phyloP scores from a whole-genome alignment of 1,284 basidiomycete species.

The Ceratobasidium sp. region DNA sequence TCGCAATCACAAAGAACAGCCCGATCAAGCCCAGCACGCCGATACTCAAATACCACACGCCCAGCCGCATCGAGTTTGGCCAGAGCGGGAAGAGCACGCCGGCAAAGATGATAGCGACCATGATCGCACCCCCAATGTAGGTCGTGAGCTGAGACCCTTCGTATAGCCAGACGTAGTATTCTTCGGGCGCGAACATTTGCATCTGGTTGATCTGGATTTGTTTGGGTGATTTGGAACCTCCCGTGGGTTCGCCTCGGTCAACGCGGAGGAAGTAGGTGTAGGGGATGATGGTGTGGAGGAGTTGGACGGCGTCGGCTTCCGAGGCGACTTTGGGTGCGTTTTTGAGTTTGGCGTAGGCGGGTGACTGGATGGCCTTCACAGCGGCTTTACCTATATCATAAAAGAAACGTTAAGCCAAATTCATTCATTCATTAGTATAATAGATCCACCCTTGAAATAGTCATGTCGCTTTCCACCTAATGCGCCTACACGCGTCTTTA shows the following conservation, averaged over 20 bases:
- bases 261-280: constrained; percentile 92
- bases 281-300: constrained; percentile 82
- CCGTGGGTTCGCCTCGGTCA: constrained; percentile 79
- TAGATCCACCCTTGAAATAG: constrained; percentile 99
- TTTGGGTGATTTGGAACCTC: constrained; percentile 80
- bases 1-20: constrained; percentile 91
- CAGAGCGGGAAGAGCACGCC: constrained; percentile 99
- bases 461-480: constrained; percentile 95
- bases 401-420: no score
- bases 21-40: constrained; percentile 90
- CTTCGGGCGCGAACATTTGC: constrained; percentile 82
- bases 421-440: no score
- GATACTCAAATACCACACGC: constrained; percentile 96
- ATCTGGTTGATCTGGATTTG: constrained; percentile 81
- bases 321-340: constrained; percentile 76
- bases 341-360: constrained; percentile 90
- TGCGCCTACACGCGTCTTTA: constrained; percentile 91
- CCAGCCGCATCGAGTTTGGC: constrained; percentile 93
- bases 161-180: constrained; percentile 97
- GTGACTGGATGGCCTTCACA: constrained; percentile 90
- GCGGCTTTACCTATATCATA: constrained; percentile 79
- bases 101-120: constrained; percentile 95
- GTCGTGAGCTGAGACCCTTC: constrained; percentile 94
- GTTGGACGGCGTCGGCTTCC: constrained; percentile 80
- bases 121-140: constrained; percentile 90